Percentiles rank a stretch among this genome's conserved stretches.
These are phyloP conservation scores for Limonomyces culmigenus DNA, from an alignment of 1,284 basidiomycete species.

Conservation along the genomic window DNA sequence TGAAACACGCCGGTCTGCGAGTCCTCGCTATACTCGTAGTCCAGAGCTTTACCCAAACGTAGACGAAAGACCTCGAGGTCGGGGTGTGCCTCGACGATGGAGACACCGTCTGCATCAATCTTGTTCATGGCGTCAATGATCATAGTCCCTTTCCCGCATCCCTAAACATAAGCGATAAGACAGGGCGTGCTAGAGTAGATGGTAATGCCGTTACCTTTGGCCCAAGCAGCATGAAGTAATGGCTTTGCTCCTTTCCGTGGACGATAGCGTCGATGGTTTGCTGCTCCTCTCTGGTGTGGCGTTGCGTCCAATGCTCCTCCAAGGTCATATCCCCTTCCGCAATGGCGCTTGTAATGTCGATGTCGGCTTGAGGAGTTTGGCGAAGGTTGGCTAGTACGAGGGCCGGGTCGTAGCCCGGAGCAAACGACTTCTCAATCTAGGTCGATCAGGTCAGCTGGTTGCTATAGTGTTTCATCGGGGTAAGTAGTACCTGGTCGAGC, in stretches of 20 bases:
- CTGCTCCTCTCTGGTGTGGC: slow-evolving; percentile 58
- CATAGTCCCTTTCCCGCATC: slow-evolving; percentile 64
- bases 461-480: too few relatives aligned
- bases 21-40: slow-evolving; percentile 71
- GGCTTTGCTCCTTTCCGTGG: slow-evolving; percentile 48
- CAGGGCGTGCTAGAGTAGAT: background rate
- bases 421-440: slow-evolving; percentile 49
- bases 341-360: slow-evolving; percentile 15
- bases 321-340: slow-evolving; percentile 2
- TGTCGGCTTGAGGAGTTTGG: slow-evolving; percentile 16
- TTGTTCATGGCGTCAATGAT: slow-evolving; percentile 65
- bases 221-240: slow-evolving; percentile 64
- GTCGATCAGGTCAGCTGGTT: background rate
- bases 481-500: too few relatives aligned
- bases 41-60: slow-evolving; percentile 64
- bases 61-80: slow-evolving; percentile 66
- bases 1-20: slow-evolving; percentile 67
- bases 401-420: slow-evolving; percentile 58
- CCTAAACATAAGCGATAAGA: slow-evolving; percentile 14
- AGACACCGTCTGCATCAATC: slow-evolving; percentile 53
- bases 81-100: slow-evolving; percentile 38
- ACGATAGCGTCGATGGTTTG: slow-evolving; percentile 64
- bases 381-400: slow-evolving; percentile 43
- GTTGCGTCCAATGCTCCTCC: slow-evolving; percentile 33
- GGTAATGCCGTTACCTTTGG: slow-evolving; percentile 35